Evolutionary conservation across 345 rosid genomes (phyloP), one percentile per base, ranked within the genome.

Genomic region (Murraya paniculata): DNA sequence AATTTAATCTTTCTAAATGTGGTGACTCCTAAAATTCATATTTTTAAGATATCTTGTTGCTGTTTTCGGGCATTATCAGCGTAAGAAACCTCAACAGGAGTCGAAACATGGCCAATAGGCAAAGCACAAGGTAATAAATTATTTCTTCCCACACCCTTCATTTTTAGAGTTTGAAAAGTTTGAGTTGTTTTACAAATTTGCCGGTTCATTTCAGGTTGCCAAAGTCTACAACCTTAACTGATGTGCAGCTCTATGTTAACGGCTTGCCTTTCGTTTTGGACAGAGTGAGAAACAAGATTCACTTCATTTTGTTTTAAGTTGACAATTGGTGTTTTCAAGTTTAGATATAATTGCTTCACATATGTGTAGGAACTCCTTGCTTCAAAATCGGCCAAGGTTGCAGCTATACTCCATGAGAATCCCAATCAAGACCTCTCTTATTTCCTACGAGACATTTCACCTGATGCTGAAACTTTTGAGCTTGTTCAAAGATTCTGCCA

Each of bases 401-500:
- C 91, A 38, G 77, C 82, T 65, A 79, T 90, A 68, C 87, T 92
- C 5, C 50, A 87, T 38, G 77, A 79, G 61, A 81, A 86, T 58
- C 76, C 82, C 11, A 64, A 60, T 28, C 78, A 85, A 64, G 82
- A 80, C 62, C 80, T 88, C 25, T 68, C 72, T 8, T 64, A 38
- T 75, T 81, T 90, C 73, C 79, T 93, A 55, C 80, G 11, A 14
- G 89, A 89, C 60, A 62, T 93, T 67, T 89, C 92, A 16, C 86
- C 87, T 55, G 90, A 91, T 35, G 79, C 91, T 0, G 84, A 88
- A 72, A 87, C 85, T 19, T 84, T 93, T 18, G 90, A 89, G 87
- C 87, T 90, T 25, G 88, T 93, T 73, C 89, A 82, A 41, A 87
- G 86, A 68, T 93, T 95, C 88, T 93, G 97, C 77, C 85, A 85